A percentile compares a stretch with the other conserved stretches of the same genome.
phyloP scores from a whole-genome alignment of 805 yeast genomes.

The Torulaspora microellipsoides region DNA sequence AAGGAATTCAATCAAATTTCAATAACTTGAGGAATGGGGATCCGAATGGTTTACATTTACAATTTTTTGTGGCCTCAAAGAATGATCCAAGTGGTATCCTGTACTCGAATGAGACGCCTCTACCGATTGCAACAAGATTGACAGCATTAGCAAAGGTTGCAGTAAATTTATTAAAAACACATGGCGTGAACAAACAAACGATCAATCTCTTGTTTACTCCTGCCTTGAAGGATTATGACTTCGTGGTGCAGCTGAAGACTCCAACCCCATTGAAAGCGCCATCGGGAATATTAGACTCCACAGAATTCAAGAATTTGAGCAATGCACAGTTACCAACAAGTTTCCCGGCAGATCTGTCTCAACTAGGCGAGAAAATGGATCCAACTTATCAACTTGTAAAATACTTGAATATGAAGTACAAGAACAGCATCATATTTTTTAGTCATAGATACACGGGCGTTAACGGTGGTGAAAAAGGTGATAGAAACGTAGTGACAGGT shows the following conservation, averaged over 20 bases:
- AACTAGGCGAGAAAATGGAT: conserved; percentile 49
- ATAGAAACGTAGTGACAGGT: conserved; percentile 68
- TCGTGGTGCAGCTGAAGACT: conserved; percentile 58
- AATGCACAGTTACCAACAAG: conserved; percentile 23
- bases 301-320: conserved; percentile 57
- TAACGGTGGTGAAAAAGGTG: conserved; percentile 49
- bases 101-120: conserved; percentile 63
- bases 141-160: conserved; percentile 85
- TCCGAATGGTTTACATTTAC: conserved; percentile 75
- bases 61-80: conserved; percentile 76
- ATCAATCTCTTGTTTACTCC: conserved; percentile 68
- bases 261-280: conserved; percentile 40
- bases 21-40: conserved; percentile 66
- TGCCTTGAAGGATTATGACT: conserved; percentile 78
- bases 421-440: conserved; percentile 67
- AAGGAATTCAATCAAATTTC: conserved; percentile 59
- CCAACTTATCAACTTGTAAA: conserved; percentile 54
- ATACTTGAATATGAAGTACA: conserved; percentile 60
- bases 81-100: conserved; percentile 82
- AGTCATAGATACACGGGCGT: conserved; percentile 49
- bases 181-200: conserved; percentile 41
- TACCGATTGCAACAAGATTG: conserved; percentile 81
- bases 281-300: conserved; percentile 53
- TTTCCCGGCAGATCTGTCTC: conserved; percentile 36
- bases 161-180: conserved; percentile 44